Conservation (phyloP, 768 basidiomycete genomes). For the Auricularia cornea region DNA sequence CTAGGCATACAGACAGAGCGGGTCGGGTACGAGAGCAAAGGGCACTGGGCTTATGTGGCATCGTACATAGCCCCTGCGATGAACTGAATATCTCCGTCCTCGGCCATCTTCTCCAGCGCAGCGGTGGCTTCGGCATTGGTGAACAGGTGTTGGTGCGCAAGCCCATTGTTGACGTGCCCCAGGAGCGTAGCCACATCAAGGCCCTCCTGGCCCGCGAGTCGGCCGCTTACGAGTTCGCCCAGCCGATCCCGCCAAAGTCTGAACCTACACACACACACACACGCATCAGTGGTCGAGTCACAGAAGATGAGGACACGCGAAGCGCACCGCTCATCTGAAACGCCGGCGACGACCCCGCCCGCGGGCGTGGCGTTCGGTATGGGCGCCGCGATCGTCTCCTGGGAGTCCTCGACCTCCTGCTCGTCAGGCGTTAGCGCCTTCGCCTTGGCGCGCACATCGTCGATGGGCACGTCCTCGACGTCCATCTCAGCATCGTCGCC, state of each 20-base stretch:
- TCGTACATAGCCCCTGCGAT: too few species aligned
- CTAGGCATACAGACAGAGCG: too few species aligned
- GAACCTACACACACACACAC: constrained; percentile 36
- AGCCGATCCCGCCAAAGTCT: constrained; percentile 75
- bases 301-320: not conserved
- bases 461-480: constrained; percentile 24
- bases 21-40: not conserved
- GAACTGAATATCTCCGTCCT: not conserved
- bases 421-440: constrained; percentile 50
- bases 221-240: constrained; percentile 59
- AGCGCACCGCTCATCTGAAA: too few species aligned
- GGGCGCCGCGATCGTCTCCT: constrained; percentile 46
- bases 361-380: constrained; percentile 27
- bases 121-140: constrained; percentile 72
- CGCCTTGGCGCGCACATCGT: constrained; percentile 10
- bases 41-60: too few species aligned
- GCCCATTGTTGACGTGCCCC: constrained; percentile 66
- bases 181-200: constrained; percentile 63
- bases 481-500: constrained; percentile 32
- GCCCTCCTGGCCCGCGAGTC: constrained; percentile 67
- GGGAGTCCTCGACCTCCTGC: constrained; percentile 56
- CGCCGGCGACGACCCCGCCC: too few species aligned
- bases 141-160: constrained; percentile 61
- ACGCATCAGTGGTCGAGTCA: constrained; percentile 1
- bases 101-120: constrained; percentile 59